Percentiles rank a stretch among this genome's conserved stretches.
phyloP scores from a whole-genome alignment of 176 grass and related monocot genomes.

The Ensete ventricosum region DNA sequence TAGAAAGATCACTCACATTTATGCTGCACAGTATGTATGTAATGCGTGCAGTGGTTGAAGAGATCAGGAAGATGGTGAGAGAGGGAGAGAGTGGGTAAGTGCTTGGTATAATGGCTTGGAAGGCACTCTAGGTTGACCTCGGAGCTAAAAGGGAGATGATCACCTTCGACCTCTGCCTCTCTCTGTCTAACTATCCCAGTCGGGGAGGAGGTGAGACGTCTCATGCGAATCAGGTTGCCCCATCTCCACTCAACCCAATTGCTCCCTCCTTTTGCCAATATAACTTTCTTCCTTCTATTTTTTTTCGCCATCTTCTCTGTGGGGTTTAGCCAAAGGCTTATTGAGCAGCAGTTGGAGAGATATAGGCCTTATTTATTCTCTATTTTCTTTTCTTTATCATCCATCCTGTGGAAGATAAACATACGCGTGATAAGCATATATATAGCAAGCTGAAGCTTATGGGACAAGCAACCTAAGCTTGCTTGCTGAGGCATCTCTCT shows the following conservation, averaged over 20 bases:
- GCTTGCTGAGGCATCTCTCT: slow-evolving; percentile 27
- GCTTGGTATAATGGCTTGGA: background rate
- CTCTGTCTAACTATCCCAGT: slow-evolving; percentile 18
- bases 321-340: background rate
- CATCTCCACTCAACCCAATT: slow-evolving; percentile 68
- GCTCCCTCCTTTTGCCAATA: background rate
- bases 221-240: slow-evolving; percentile 77
- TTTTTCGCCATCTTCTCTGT: background rate
- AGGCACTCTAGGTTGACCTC: slow-evolving; percentile 8
- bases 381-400: background rate
- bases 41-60: too few species aligned
- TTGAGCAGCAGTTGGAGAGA: background rate
- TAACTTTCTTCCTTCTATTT: slow-evolving; percentile 1
- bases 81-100: background rate
- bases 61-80: too few species aligned
- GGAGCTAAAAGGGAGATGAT: background rate
- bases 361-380: background rate
- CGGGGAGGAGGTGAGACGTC: slow-evolving; percentile 78
- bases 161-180: background rate
- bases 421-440: slow-evolving; percentile 22
- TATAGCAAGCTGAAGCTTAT: slow-evolving; percentile 45
- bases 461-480: slow-evolving; percentile 49
- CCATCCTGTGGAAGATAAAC: background rate
- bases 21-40: too few species aligned
- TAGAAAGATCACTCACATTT: too few species aligned